Evolutionary conservation across 1,284 basidiomycete genomes (phyloP), one percentile per base, ranked within the genome.

Genomic region (Moesziomyces aphidis): DNA sequence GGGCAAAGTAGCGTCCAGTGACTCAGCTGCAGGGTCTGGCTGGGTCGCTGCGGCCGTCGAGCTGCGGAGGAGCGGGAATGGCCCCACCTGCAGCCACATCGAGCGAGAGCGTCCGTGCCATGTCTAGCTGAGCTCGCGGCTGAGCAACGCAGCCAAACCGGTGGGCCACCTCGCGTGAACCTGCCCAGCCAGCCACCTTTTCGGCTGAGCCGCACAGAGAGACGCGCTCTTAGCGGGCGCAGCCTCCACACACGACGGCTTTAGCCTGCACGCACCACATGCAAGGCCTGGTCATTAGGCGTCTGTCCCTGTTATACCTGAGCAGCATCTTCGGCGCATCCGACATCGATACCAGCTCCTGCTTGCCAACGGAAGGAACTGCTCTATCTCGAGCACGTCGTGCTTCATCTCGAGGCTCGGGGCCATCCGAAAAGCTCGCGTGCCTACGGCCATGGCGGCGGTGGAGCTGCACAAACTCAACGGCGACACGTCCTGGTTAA

Each of bases 391-490:
- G 19, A 9, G 11, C n/a, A 19, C 21, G 21, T 47, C 11, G 10
- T 34, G 31, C 31, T 34, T 13, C 8, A 10, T 5, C 4, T 8
- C 13, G 9, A 34, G 31, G 31, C 31, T 34, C 4, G 10, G 11
- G 31, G 6, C 31, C 13, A 13, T 34, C 31, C 31, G 31, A 34
- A 34, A 34, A 23, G 8, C 46, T 17, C 39, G 17, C 5, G 21
- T 21, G 19, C 19, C 36, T 45, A 11, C 31, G 31, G 31, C 45
- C 6, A 70, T 70, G 67, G 42, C 50, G 2, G 46, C 47, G 11
- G 63, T 74, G 11, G 50, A 70, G 53, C 26, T 74, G 53, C 62
- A 70, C 62, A 74, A 70, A 49, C 62, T 74, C 55, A 74, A 74
- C 42, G 72, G 67, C 39, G 72, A 74, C 47, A 70, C 72, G 5